A percentile compares a stretch with the other conserved stretches of the same genome.
Evolutionary conservation across 768 basidiomycete species (phyloP).

Genomic region (Pleurotus platypus): DNA sequence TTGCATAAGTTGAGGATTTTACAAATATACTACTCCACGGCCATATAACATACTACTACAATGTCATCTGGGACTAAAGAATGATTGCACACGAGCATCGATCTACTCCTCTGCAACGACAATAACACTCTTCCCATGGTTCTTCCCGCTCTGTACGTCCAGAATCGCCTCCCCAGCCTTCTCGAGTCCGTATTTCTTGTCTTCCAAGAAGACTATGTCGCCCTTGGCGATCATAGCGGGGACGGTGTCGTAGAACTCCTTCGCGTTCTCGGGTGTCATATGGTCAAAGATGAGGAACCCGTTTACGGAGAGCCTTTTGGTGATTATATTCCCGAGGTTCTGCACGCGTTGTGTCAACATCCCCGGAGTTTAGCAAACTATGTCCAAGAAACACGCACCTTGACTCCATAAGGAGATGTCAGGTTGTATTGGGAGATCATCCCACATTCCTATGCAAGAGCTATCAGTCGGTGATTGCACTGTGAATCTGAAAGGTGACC

Average conservation of each 20-base stretch:
- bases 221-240: constrained; percentile 26
- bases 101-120: constrained; percentile 5
- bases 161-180: constrained; percentile 24
- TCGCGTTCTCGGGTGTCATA: constrained; percentile 18
- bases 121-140: constrained; percentile 19
- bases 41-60: too few species aligned
- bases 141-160: constrained; percentile 27
- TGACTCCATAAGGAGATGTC: constrained; percentile 4
- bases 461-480: not conserved
- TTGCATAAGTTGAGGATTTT: too few species aligned
- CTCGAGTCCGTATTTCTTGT: constrained; percentile 26
- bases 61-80: too few species aligned
- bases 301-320: constrained; percentile 36
- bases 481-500: constrained; percentile 9
- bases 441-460: not conserved
- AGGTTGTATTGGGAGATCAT: constrained; percentile 9
- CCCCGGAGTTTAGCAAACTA: not conserved
- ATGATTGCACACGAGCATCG: too few species aligned
- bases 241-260: constrained; percentile 25
- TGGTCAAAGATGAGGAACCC: constrained; percentile 33
- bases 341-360: constrained; percentile 10
- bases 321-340: constrained; percentile 36
- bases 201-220: constrained; percentile 26
- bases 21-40: too few species aligned
- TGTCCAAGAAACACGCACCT: not conserved